phyloP scores from a whole-genome alignment of 225 moss, liverwort and hornwort genomes.

The Bryoerythrophyllum caledonicum region DNA sequence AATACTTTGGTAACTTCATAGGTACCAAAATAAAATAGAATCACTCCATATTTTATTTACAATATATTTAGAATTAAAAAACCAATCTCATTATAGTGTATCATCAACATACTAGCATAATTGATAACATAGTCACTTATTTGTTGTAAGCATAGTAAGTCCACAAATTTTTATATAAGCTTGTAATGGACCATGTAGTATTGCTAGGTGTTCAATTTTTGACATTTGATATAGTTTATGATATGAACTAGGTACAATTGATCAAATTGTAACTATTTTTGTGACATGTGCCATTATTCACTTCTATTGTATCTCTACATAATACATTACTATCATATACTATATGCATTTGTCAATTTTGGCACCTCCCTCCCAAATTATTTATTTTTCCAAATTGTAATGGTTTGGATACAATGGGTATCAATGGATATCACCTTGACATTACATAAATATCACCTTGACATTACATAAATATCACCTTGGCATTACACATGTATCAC shows the following conservation, averaged over 20 bases:
- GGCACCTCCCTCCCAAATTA: too few species aligned
- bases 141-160: neutral
- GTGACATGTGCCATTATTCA: too few species aligned
- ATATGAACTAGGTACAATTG: neutral
- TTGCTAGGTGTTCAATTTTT: neutral
- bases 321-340: too few species aligned
- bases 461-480: too few species aligned
- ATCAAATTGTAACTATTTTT: neutral
- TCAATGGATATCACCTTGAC: too few species aligned
- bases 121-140: neutral
- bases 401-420: too few species aligned
- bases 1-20: neutral
- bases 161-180: neutral
- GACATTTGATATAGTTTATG: neutral
- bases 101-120: conserved; percentile 2
- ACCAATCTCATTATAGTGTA: neutral
- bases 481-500: too few species aligned
- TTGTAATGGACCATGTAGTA: neutral
- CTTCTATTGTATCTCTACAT: too few species aligned
- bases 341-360: too few species aligned
- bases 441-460: too few species aligned
- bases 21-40: conserved; percentile 65
- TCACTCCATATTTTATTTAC: conserved; percentile 59
- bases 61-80: conserved; percentile 58
- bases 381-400: too few species aligned